phyloP scores from a whole-genome alignment of 2,329 filamentous ascomycete genomes.

The Pseudocercospora fijiensis region DNA sequence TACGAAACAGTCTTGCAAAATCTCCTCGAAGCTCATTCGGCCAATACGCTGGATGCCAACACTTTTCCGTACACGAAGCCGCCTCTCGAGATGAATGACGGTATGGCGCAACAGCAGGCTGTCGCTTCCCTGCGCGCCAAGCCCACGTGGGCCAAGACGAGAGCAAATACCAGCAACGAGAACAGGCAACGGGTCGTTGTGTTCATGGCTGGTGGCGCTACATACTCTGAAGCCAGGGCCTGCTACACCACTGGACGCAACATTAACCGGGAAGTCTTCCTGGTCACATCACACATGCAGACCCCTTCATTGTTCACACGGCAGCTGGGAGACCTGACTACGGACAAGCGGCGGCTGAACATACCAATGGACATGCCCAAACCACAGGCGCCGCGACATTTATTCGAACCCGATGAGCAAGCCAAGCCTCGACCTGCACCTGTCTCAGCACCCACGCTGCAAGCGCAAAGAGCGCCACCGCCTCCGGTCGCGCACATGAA shows the following conservation, averaged over 20 bases:
- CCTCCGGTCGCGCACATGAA: constrained; percentile 59
- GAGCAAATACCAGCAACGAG: constrained; percentile 60
- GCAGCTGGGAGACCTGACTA: constrained; percentile 76
- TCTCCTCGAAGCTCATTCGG: constrained; percentile 70
- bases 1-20: constrained; percentile 79
- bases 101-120: constrained; percentile 52
- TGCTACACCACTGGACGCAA: constrained; percentile 83
- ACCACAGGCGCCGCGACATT: constrained; percentile 77
- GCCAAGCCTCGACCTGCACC: constrained; percentile 54
- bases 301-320: constrained; percentile 79
- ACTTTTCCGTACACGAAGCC: constrained; percentile 52
- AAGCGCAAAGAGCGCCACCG: constrained; percentile 24
- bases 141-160: constrained; percentile 89
- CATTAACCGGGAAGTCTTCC: constrained; percentile 76
- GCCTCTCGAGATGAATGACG: constrained; percentile 61
- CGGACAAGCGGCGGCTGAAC: constrained; percentile 71
- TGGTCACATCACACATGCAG: constrained; percentile 89
- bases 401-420: constrained; percentile 71
- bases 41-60: constrained; percentile 44
- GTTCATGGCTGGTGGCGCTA: constrained; percentile 93
- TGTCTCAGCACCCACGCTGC: constrained; percentile 18
- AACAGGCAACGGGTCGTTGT: constrained; percentile 88
- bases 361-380: constrained; percentile 78
- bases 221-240: constrained; percentile 81
- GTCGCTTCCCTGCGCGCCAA: constrained; percentile 79